Percentiles rank a stretch among this genome's conserved stretches.
Conservation (phyloP, 2,329 filamentous ascomycete species). For the Colletotrichum costaricense region DNA sequence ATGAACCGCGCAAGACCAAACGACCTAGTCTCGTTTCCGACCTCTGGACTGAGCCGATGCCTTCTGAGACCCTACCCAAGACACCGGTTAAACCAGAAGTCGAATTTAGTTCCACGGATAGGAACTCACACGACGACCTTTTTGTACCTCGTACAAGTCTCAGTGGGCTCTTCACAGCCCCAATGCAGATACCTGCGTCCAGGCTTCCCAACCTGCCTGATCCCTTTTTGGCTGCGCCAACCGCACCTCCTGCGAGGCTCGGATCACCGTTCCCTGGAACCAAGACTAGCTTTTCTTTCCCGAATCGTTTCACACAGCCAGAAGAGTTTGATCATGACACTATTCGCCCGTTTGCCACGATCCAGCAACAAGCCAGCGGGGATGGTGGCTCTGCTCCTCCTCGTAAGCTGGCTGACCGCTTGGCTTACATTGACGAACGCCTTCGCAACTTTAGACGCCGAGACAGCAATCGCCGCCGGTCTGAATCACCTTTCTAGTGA, state of each 20-base stretch:
- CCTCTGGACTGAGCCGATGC: slow-evolving; percentile 61
- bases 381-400: slow-evolving; percentile 50
- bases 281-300: slow-evolving; percentile 67
- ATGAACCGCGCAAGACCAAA: slow-evolving; percentile 61
- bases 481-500: slow-evolving; percentile 61
- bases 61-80: slow-evolving; percentile 39
- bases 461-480: slow-evolving; percentile 53
- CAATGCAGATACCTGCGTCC: slow-evolving; percentile 22
- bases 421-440: slow-evolving; percentile 69
- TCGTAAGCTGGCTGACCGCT: slow-evolving; percentile 59
- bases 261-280: slow-evolving; percentile 68
- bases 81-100: slow-evolving; percentile 37
- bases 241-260: slow-evolving; percentile 58
- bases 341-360: slow-evolving; percentile 66
- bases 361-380: slow-evolving; percentile 57
- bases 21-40: slow-evolving; percentile 66
- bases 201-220: neutral
- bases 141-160: slow-evolving; percentile 56
- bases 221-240: slow-evolving; percentile 40
- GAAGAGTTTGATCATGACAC: slow-evolving; percentile 56
- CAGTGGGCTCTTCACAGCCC: slow-evolving; percentile 50
- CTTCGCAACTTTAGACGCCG: slow-evolving; percentile 65
- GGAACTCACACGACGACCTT: slow-evolving; percentile 48
- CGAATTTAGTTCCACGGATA: slow-evolving; percentile 49
- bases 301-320: slow-evolving; percentile 64